A percentile compares a stretch with the other conserved stretches of the same genome.
Conservation (phyloP, 148 eudicot genomes). For the Bassia scoparia region DNA sequence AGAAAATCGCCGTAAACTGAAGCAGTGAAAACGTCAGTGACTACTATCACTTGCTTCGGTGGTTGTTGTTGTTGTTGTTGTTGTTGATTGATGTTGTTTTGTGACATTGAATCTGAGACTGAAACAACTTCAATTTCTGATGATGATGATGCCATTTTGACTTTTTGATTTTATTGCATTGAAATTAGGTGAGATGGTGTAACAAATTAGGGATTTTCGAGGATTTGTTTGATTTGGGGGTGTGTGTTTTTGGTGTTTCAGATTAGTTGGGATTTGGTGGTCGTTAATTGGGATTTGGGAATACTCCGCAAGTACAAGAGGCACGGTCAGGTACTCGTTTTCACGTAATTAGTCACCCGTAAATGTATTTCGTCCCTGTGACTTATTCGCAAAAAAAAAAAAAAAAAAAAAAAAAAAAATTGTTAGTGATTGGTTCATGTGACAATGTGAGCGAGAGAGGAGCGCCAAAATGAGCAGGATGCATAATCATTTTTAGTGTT, state of each 20-base stretch:
- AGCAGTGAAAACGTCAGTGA: conserved; percentile 56
- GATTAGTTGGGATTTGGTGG: not conserved
- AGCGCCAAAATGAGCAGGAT: too few relatives aligned
- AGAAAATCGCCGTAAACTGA: conserved; percentile 70
- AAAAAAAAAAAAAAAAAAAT: too few relatives aligned
- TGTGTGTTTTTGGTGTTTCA: not conserved
- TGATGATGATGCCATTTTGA: conserved; percentile 32
- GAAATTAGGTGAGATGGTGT: not conserved
- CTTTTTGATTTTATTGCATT: not conserved
- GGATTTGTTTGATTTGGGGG: not conserved
- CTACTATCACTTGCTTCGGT: conserved; percentile 21
- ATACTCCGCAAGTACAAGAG: not conserved
- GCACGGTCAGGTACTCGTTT: too few relatives aligned
- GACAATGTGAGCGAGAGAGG: too few relatives aligned
- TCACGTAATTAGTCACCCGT: too few relatives aligned
- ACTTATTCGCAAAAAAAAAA: too few relatives aligned
- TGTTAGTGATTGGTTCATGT: too few relatives aligned
- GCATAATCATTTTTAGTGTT: too few relatives aligned
- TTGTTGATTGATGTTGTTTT: conserved; percentile 15
- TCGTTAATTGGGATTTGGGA: not conserved
- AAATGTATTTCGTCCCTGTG: too few relatives aligned
- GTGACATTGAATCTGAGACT: conserved; percentile 47
- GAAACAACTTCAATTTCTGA: conserved; percentile 80
- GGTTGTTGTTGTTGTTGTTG: conserved; percentile 15
- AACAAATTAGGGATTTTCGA: not conserved